A percentile compares a stretch with the other conserved stretches of the same genome.
phyloP scores from a whole-genome alignment of 2,329 filamentous ascomycete genomes.

The Fusarium fujikuroi region DNA sequence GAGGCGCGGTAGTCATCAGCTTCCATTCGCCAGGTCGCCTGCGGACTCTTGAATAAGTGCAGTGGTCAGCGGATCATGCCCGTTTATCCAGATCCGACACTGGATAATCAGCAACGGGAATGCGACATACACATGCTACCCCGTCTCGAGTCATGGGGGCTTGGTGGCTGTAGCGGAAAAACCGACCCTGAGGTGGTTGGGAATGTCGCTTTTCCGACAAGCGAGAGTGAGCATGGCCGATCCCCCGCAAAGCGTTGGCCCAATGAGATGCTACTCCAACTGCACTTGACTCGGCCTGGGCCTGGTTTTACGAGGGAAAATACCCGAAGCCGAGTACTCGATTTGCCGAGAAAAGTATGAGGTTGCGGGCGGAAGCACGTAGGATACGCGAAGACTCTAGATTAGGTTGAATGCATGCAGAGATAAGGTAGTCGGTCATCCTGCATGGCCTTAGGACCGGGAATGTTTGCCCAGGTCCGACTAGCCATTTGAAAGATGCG shows the following conservation, averaged over 20 bases:
- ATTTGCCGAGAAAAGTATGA: neutral
- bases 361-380: neutral
- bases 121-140: neutral
- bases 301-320: neutral
- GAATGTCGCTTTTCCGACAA: constrained; percentile 12
- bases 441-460: neutral
- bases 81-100: neutral
- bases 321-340: neutral
- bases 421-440: neutral
- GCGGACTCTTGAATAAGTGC: neutral
- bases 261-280: neutral
- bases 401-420: neutral
- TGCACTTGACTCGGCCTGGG: neutral
- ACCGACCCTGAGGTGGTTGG: neutral
- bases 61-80: neutral
- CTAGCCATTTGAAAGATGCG: neutral
- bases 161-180: constrained; percentile 1
- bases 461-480: neutral
- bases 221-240: neutral
- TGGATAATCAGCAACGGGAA: neutral
- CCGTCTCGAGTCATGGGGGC: neutral
- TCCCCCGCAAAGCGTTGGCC: constrained; percentile 9
- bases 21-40: neutral
- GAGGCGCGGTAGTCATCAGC: no score
- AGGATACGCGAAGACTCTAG: neutral